Evolutionary conservation across 2,329 filamentous ascomycete genomes (phyloP), one percentile per base, ranked within the genome.

Genomic region (Calonectria henricotiae): DNA sequence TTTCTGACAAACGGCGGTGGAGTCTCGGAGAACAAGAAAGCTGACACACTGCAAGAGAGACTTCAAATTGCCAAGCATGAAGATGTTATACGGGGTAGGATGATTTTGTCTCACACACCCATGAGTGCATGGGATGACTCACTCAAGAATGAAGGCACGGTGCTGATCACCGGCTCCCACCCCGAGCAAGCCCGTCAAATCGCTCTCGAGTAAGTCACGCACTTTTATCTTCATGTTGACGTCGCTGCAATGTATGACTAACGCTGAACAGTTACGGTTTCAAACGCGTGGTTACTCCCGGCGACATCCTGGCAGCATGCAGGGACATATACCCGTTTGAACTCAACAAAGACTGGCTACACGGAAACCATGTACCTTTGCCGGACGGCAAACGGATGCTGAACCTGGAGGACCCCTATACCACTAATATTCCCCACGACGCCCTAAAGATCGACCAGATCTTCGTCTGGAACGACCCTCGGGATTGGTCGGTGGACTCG

Each of bases 1-100:
- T 90, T 99, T 39, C 87, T 99, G 72, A 99, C 96, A 69, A 99
- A 99, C 83, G 96, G 96, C 76, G 96, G 96, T 47, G 96, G 96
- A 68, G 94, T 93, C 79, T 90, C 91, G 72, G 96, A 98, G 83
- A 73, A 78, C 20, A 79, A 76, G 47, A 83, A 83, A 67, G 80
- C 74, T 12, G 77, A 76, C 1, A 82, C 82, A 4, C 67, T 84
- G 39, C 76, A 77, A 32, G 77, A 81, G 65, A 76, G 82, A 5
- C 76, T 84, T 2, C 74, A 78, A 4, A 70, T 83, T 2, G 68
- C 73, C 7, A 73, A 76, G n/a, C 73, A 81, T 3, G 79, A 82
- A 37, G 78, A 82, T 37, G 76, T 82, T 43, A 75, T 84, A 46
- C 79, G 75, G 9, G 74, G 80, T 43, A 76, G 82, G 46, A 78